phyloP scores from a whole-genome alignment of 441 rosid genomes.

The Euphorbia schlechtendalii region DNA sequence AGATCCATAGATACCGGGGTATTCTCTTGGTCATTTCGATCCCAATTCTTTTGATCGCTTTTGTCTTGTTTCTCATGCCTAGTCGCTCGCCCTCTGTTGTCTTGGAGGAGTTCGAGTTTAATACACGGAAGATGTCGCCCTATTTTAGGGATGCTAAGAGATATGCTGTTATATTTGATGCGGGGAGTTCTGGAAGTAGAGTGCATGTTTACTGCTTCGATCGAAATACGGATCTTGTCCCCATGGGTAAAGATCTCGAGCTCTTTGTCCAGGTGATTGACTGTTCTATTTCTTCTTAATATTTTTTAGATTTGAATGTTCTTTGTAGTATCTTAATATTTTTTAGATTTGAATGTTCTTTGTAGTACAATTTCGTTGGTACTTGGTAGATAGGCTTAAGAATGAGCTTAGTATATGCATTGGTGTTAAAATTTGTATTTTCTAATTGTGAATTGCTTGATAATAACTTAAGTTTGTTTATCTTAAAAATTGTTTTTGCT shows the following conservation, averaged over 20 bases:
- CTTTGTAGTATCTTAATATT: background rate
- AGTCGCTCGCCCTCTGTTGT: slow-evolving; percentile 38
- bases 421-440: background rate
- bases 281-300: slow-evolving; percentile 5
- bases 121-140: slow-evolving; percentile 37
- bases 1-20: slow-evolving; percentile 65
- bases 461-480: too few species aligned
- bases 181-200: slow-evolving; percentile 96
- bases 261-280: slow-evolving; percentile 62
- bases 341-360: background rate
- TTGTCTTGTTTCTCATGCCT: slow-evolving; percentile 63
- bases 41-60: slow-evolving; percentile 51
- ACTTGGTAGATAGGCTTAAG: too few species aligned
- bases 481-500: too few species aligned
- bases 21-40: slow-evolving; percentile 52
- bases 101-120: slow-evolving; percentile 31
- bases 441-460: background rate
- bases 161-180: slow-evolving; percentile 84
- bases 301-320: slow-evolving; percentile 3
- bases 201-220: slow-evolving; percentile 93
- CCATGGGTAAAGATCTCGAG: slow-evolving; percentile 82
- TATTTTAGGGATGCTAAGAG: slow-evolving; percentile 32
- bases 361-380: background rate
- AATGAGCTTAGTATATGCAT: background rate
- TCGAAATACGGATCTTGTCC: slow-evolving; percentile 77